Percentiles rank a stretch among this genome's conserved stretches.
These are phyloP conservation scores for Brasenia schreberi DNA, from an alignment of 164 flowering plant genomes.

Conservation along the genomic window DNA sequence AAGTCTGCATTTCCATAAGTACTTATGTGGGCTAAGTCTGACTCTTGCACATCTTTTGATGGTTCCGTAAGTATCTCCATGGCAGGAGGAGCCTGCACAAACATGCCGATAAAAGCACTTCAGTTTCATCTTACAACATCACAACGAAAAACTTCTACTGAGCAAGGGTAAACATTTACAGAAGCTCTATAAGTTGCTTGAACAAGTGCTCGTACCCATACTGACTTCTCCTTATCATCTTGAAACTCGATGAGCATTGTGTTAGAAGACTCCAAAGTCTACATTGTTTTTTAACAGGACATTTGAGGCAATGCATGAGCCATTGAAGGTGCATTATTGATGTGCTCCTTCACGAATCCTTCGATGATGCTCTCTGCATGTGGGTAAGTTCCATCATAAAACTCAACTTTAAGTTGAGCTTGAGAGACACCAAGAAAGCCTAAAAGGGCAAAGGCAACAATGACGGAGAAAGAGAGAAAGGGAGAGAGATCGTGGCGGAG, in stretches of 20 bases:
- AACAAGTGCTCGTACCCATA: slow-evolving; percentile 72
- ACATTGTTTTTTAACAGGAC: not conserved
- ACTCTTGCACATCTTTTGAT: slow-evolving; percentile 16
- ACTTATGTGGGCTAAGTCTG: slow-evolving; percentile 19
- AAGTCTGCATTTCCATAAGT: slow-evolving; percentile 56
- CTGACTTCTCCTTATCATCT: slow-evolving; percentile 52
- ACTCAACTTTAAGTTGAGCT: no score
- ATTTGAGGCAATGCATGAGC: not conserved
- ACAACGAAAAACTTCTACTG: not conserved
- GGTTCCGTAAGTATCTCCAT: slow-evolving; percentile 43
- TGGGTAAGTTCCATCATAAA: no score
- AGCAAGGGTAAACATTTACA: slow-evolving; percentile 19
- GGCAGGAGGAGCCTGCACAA: slow-evolving; percentile 56
- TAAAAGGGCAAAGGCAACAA: no score
- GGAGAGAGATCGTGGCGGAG: no score
- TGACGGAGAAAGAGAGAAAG: no score
- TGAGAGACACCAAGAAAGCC: no score
- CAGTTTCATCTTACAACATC: slow-evolving; percentile 1
- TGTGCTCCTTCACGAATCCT: no score
- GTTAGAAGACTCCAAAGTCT: slow-evolving; percentile 91
- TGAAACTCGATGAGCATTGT: slow-evolving; percentile 68
- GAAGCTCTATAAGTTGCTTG: slow-evolving; percentile 90
- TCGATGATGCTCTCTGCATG: no score
- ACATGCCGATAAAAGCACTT: slow-evolving; percentile 6
- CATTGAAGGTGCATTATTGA: no score